Evolutionary conservation across 1,284 basidiomycete species (phyloP).

Genomic region (Sporisorium reilianum): DNA sequence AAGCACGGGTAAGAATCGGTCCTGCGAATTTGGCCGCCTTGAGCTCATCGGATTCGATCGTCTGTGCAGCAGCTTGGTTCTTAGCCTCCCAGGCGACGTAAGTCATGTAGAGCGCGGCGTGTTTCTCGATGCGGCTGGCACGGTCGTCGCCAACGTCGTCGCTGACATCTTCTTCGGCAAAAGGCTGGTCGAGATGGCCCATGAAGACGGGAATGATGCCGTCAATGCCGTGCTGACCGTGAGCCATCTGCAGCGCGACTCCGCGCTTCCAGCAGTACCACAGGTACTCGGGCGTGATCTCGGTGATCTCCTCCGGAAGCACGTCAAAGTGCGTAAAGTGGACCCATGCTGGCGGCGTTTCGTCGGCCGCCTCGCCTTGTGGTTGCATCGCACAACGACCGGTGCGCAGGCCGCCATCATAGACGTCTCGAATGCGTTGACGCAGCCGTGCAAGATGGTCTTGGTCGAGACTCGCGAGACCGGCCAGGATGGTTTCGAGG

Average conservation of each 20-base stretch:
- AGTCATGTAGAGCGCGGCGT: constrained; percentile 18
- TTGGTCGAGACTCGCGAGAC: constrained; percentile 1
- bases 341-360: constrained; percentile 6
- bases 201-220: constrained; percentile 34
- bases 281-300: constrained; percentile 25
- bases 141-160: neutral
- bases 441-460: neutral
- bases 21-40: constrained; percentile 1
- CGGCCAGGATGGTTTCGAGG: neutral
- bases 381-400: neutral
- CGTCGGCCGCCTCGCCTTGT: neutral
- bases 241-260: constrained; percentile 16
- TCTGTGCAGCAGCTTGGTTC: constrained; percentile 2
- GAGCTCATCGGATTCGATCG: neutral
- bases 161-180: neutral
- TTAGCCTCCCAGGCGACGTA: constrained; percentile 28
- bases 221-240: constrained; percentile 24
- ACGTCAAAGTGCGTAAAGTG: constrained; percentile 36
- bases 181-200: constrained; percentile 11
- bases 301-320: neutral
- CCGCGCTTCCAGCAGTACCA: constrained; percentile 43
- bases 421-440: neutral
- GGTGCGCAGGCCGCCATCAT: neutral
- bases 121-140: neutral
- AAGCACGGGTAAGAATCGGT: neutral